These are phyloP conservation scores for Solanum appendiculatum DNA, from an alignment of 257 asterid species.

Conservation along the genomic window DNA sequence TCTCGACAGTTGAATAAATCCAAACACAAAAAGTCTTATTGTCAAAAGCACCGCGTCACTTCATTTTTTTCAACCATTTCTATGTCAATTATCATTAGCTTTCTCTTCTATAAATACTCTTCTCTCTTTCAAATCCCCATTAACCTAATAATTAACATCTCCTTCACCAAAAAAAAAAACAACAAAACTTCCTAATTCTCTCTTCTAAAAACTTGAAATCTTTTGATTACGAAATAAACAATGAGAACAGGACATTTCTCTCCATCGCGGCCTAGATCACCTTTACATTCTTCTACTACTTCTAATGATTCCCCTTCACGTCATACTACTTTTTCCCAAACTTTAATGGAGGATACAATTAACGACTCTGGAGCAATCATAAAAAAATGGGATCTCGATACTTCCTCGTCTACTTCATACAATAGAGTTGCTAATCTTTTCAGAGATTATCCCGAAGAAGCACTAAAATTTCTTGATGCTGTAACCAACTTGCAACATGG, in stretches of 20 bases:
- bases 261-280: conserved; percentile 26
- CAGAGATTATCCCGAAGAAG: conserved; percentile 26
- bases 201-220: background rate
- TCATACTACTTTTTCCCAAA: conserved; percentile 32
- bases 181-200: background rate
- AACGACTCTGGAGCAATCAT: conserved; percentile 36
- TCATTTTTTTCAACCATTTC: background rate
- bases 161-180: background rate
- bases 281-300: conserved; percentile 8
- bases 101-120: background rate
- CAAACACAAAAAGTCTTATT: background rate
- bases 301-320: conserved; percentile 18
- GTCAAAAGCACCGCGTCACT: background rate
- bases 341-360: conserved; percentile 52
- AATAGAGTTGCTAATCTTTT: conserved; percentile 23
- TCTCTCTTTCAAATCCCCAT: background rate
- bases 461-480: conserved; percentile 28
- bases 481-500: conserved; percentile 32
- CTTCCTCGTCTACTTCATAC: background rate
- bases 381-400: conserved; percentile 24
- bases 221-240: background rate
- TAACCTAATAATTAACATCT: background rate
- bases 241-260: background rate
- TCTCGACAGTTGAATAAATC: background rate
- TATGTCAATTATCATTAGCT: background rate